Evolutionary conservation across 202 grass and related monocot species (phyloP).

Genomic region (Musa balbisiana): DNA sequence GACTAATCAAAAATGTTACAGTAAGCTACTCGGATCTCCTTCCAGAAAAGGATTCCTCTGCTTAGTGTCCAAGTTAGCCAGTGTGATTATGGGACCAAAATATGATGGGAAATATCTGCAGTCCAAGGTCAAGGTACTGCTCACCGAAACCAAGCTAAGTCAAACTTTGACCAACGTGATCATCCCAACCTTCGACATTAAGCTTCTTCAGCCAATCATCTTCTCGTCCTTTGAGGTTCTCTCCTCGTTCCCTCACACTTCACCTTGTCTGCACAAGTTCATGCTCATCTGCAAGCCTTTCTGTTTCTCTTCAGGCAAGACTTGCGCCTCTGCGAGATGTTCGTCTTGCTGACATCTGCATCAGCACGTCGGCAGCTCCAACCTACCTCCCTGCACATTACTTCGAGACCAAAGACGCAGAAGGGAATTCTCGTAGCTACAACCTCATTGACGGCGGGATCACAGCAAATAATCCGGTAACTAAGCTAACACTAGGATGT

Average conservation of each 20-base stretch:
- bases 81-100: neutral
- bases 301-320: neutral
- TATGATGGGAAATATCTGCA: neutral
- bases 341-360: neutral
- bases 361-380: neutral
- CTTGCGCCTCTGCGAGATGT: neutral
- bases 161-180: neutral
- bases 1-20: too few relatives aligned
- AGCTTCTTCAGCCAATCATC: neutral
- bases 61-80: neutral
- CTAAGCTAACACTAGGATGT: too few relatives aligned
- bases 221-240: neutral
- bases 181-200: neutral
- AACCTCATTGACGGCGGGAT: neutral
- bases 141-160: neutral
- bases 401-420: neutral
- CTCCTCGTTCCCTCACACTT: neutral
- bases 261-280: neutral
- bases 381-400: neutral
- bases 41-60: neutral
- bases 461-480: slow-evolving; percentile 1
- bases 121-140: neutral
- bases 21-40: neutral
- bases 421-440: neutral
- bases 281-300: neutral